Evolutionary conservation across 2,329 filamentous ascomycete species (phyloP), one percentile per base, ranked within the genome.

Genomic region (Cryoendolithus antarcticus): DNA sequence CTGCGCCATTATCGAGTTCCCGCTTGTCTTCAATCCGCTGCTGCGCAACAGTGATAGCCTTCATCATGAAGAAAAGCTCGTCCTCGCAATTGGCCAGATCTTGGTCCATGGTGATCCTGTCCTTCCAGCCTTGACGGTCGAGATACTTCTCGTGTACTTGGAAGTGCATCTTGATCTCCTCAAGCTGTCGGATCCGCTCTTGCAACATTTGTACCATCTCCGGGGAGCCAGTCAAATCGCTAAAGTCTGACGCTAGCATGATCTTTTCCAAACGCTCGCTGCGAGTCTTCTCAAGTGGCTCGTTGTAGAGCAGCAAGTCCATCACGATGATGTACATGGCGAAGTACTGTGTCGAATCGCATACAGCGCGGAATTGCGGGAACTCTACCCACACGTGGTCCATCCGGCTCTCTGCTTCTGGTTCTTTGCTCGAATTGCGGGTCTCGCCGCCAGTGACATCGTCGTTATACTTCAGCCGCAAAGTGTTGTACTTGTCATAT

Each of bases 61-160:
- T 96, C 91, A 98, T 96, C 69, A 98, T 83, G 65, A 98, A 98
- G 70, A 98, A 99, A 6, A 99, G 65, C 60, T 99, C 93, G 53
- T 98, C 91, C 59, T 96, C 91, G 54, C 86, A 95, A 12, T 77
- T 77, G 6, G 85, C 76, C 37, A 98, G 67, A 57, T 98, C 91
- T 37, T 83, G 80, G 56, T 98, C 91, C 32, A 99, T 72, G n/a
- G 80, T 66, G 43, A 95, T 70, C 28, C 86, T 77, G 56, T 96
- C 89, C 55, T 91, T 78, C 88, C 89, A 96, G 9, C 88, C 88
- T 54, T 83, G 77, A 53, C 80, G 79, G 60, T 96, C 89, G 19
- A 98, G 71, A 44, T 82, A 82, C 52, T 82, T 82, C 28, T 86
- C 80, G 58, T 96, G 86, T 41, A 93, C 79, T 61, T 95, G 86